phyloP scores from a whole-genome alignment of 2,329 filamentous ascomycete genomes.

The Ascochyta viciae-villosae region DNA sequence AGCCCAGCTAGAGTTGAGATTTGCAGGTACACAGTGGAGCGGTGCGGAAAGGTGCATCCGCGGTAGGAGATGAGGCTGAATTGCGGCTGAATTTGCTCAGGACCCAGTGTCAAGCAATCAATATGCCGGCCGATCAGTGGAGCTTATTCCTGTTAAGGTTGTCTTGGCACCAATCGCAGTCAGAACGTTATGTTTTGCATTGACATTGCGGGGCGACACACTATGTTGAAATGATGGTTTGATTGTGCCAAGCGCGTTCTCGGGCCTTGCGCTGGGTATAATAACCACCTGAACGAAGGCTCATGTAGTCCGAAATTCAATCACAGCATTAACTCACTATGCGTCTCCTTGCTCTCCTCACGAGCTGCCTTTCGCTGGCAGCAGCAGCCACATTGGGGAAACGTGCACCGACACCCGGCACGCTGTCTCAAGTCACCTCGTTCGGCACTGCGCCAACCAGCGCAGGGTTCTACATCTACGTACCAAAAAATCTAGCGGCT shows the following conservation, averaged over 20 bases:
- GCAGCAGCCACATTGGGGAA: constrained; percentile 31
- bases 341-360: constrained; percentile 32
- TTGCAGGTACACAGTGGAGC: too few relatives aligned
- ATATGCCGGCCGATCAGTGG: not conserved
- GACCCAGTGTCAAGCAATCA: not conserved
- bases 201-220: constrained; percentile 3
- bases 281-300: too few relatives aligned
- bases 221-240: not conserved
- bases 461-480: constrained; percentile 62
- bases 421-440: constrained; percentile 49
- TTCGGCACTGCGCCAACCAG: constrained; percentile 57
- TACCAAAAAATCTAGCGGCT: constrained; percentile 53
- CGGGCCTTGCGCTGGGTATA: too few relatives aligned
- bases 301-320: too few relatives aligned
- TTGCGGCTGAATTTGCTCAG: not conserved
- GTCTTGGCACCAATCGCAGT: not conserved
- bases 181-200: not conserved
- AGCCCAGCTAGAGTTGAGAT: too few relatives aligned
- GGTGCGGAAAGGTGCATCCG: not conserved
- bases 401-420: constrained; percentile 37
- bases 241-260: not conserved
- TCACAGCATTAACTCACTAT: constrained; percentile 16
- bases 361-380: constrained; percentile 30
- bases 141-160: constrained; percentile 1
- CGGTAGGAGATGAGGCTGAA: constrained; percentile 1